Percentiles rank a stretch among this genome's conserved stretches.
Conservation (phyloP, 805 yeast species). For the Kodamaea leandrae region DNA sequence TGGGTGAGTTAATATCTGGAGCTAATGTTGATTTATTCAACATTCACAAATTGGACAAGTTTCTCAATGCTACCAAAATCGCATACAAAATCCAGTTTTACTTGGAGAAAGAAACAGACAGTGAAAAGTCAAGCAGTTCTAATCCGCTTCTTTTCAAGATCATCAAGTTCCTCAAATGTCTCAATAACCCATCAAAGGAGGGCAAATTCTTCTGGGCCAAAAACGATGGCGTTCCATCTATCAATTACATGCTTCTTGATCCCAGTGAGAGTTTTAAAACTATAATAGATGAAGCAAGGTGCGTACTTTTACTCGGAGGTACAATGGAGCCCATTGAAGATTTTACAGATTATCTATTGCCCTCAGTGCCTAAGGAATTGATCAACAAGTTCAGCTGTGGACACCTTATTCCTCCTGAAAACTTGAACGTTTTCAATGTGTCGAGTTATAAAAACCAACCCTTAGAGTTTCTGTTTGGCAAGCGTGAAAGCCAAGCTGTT, state of each 20-base stretch:
- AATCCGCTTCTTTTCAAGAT: constrained; percentile 65
- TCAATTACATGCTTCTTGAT: constrained; percentile 75
- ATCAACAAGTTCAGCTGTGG: constrained; percentile 68
- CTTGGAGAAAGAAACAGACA: constrained; percentile 35
- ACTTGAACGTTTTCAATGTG: constrained; percentile 61
- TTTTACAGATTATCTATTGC: constrained; percentile 62
- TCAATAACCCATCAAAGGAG: constrained; percentile 73
- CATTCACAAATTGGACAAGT: constrained; percentile 61
- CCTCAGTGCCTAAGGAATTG: constrained; percentile 39
- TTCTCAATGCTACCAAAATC: constrained; percentile 65
- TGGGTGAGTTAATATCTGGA: constrained; percentile 52
- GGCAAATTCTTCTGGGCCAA: constrained; percentile 73
- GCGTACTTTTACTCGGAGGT: constrained; percentile 87
- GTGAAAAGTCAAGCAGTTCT: constrained; percentile 18
- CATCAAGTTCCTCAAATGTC: constrained; percentile 57
- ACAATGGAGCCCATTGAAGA: constrained; percentile 91
- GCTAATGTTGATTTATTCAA: constrained; percentile 72
- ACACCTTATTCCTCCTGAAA: constrained; percentile 74
- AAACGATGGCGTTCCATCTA: constrained; percentile 23
- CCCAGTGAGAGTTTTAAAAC: constrained; percentile 70
- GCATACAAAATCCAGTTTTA: constrained; percentile 83
- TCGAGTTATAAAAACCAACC: constrained; percentile 17
- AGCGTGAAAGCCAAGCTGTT: constrained; percentile 48
- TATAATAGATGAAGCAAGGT: constrained; percentile 59
- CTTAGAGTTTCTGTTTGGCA: constrained; percentile 69